These are phyloP conservation scores for Candida tropicalis DNA, from an alignment of 1,139 yeast species.

Conservation along the genomic window DNA sequence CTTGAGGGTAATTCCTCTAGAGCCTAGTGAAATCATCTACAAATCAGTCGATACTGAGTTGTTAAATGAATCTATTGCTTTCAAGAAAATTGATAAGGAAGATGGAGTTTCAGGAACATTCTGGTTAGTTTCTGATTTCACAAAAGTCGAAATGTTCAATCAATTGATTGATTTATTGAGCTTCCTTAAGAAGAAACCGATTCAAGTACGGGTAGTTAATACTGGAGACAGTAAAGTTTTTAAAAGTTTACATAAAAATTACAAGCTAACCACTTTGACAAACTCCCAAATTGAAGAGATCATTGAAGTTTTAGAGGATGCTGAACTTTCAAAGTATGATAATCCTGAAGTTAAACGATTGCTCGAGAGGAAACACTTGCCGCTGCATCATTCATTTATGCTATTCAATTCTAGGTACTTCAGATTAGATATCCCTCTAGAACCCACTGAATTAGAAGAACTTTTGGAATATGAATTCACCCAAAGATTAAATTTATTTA, in stretches of 20 bases:
- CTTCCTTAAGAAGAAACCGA: constrained; percentile 28
- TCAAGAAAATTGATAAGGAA: constrained; percentile 19
- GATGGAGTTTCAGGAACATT: constrained; percentile 33
- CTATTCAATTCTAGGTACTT: constrained; percentile 48
- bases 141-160: constrained; percentile 29
- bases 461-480: constrained; percentile 39
- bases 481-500: constrained; percentile 34
- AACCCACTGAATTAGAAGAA: constrained; percentile 26
- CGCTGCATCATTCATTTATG: constrained; percentile 37
- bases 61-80: constrained; percentile 23
- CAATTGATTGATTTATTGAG: constrained; percentile 44
- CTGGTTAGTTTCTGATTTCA: constrained; percentile 62
- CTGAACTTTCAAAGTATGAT: constrained; percentile 1
- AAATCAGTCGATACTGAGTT: constrained; percentile 34
- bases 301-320: constrained; percentile 11
- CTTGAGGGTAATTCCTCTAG: constrained; percentile 35
- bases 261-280: constrained; percentile 17
- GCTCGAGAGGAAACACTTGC: constrained; percentile 29
- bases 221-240: constrained; percentile 22
- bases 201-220: constrained; percentile 41
- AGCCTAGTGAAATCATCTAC: constrained; percentile 36
- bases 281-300: constrained; percentile 21
- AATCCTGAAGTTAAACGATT: constrained; percentile 5
- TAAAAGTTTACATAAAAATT: constrained; percentile 8
- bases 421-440: constrained; percentile 27